Conservation (phyloP, 768 basidiomycete species). For the Boletales sp. region DNA sequence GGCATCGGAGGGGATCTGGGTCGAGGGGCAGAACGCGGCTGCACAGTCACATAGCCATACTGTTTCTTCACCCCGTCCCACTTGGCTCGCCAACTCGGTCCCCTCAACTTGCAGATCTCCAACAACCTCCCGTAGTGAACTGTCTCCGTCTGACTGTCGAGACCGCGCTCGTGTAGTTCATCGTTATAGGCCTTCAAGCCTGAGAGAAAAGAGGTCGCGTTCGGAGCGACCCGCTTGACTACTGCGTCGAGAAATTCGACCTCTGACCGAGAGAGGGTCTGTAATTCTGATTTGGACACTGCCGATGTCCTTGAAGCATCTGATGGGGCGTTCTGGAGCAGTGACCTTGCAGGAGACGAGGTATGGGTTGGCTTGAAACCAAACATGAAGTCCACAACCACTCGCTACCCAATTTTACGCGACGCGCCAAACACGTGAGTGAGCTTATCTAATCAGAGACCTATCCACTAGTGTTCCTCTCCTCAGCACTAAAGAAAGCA, state of each 20-base stretch:
- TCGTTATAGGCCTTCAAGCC: slow-evolving; percentile 87
- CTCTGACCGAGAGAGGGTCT: slow-evolving; percentile 49
- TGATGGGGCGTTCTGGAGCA: slow-evolving; percentile 14
- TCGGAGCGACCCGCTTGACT: slow-evolving; percentile 59
- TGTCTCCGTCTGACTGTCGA: slow-evolving; percentile 76
- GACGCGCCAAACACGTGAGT: slow-evolving; percentile 26
- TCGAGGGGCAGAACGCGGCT: slow-evolving; percentile 12
- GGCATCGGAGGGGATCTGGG: slow-evolving; percentile 15
- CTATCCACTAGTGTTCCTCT: background rate
- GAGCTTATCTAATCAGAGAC: slow-evolving; percentile 25
- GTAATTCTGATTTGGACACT: slow-evolving; percentile 47
- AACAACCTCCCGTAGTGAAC: slow-evolving; percentile 79
- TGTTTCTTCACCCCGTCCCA: slow-evolving; percentile 70
- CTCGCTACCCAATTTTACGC: slow-evolving; percentile 19
- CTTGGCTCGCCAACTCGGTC: slow-evolving; percentile 76
- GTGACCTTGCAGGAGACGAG: slow-evolving; percentile 43
- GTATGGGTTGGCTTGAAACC: slow-evolving; percentile 46
- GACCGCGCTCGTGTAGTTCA: slow-evolving; percentile 64
- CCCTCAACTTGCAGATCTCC: slow-evolving; percentile 79
- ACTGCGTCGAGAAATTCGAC: slow-evolving; percentile 74
- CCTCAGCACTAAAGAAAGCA: slow-evolving; percentile 1
- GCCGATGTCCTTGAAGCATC: slow-evolving; percentile 42
- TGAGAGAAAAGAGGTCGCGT: slow-evolving; percentile 71
- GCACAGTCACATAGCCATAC: slow-evolving; percentile 37
- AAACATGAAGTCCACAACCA: slow-evolving; percentile 33